Evolutionary conservation across 305 asterid species (phyloP), one percentile per base, ranked within the genome.

Genomic region (Solanum hybrid): DNA sequence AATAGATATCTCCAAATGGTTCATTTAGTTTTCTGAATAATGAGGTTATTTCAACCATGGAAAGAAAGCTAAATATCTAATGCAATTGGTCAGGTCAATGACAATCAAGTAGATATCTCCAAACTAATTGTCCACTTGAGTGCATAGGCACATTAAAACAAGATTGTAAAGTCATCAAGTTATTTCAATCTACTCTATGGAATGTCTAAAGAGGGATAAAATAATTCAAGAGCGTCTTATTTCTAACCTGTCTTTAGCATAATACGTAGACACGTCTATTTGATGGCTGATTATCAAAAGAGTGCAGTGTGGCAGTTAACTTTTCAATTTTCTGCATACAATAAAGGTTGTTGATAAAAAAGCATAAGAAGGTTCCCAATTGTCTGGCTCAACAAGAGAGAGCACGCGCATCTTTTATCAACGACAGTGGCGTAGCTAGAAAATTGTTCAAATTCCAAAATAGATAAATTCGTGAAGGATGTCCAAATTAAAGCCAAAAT

Each of bases 311-410:
- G 31, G 93, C 92, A 82, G 88, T 93, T 34, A 95, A 93, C 93
- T 87, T 95, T 79, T 95, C 96, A 51, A 94, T 92, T 95, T 95
- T 95, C 97, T 95, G 93, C 88, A 80, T 76, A 90, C 22, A 90
- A 24, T 37, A 77, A 78, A 20, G 33, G 80, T 79, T 17, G 22
- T 41, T 86, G 79, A 91, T 6, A 29, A 51, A 24, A 89, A 78
- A 4, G 37, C 61, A 41, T 39, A 39, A 11, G 51, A 39, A 39
- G 51, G 51, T 11, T 39, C 51, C 15, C 51, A 39, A 39, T 39
- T 39, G 51, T 39, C 51, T 39, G 51, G 51, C 51, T 39, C 51
- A 39, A 11, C 51, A 11, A 38, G 41, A 39, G 51, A 39, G 51
- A 1, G 4, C 15, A 0, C 5, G 15, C 51, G 1, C 45, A 39